These are phyloP conservation scores for Globisporangium spiculum DNA, from an alignment of 352 stramenopile genomes.

Conservation along the genomic window DNA sequence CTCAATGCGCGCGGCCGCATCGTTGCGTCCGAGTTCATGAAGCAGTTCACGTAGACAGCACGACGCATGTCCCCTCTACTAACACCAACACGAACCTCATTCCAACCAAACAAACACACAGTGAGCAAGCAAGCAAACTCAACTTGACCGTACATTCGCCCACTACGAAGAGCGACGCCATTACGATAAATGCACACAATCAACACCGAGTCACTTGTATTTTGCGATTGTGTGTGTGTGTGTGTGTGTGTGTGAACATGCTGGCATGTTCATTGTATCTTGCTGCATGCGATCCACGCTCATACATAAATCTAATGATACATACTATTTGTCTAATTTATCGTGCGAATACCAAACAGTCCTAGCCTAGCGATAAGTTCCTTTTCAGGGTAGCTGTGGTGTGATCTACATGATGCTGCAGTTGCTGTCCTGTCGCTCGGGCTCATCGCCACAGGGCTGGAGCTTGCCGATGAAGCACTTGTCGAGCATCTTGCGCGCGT, in stretches of 20 bases:
- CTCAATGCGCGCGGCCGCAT: constrained; percentile 92
- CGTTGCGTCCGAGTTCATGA: constrained; percentile 95
- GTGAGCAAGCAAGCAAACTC: background rate
- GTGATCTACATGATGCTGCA: constrained; percentile 72
- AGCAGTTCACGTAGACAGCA: constrained; percentile 77
- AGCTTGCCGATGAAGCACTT: constrained; percentile 84
- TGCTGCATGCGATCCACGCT: too few relatives aligned
- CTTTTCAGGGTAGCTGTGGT: background rate
- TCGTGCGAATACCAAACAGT: background rate
- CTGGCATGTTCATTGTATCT: too few relatives aligned
- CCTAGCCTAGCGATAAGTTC: background rate
- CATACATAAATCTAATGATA: background rate
- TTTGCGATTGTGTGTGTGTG: background rate
- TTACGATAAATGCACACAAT: background rate
- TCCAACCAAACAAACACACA: background rate
- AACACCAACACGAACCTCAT: background rate
- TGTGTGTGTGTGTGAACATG: background rate
- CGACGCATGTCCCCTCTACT: background rate
- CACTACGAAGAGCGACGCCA: background rate
- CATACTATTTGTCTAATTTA: background rate
- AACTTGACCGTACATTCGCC: background rate
- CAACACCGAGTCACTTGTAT: background rate
- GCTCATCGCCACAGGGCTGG: constrained; percentile 50
- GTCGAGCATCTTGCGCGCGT: constrained; percentile 68
- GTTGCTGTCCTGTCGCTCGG: constrained; percentile 31